Evolutionary conservation across 768 basidiomycete species (phyloP).

Genomic region (Ephemerocybe angulata): DNA sequence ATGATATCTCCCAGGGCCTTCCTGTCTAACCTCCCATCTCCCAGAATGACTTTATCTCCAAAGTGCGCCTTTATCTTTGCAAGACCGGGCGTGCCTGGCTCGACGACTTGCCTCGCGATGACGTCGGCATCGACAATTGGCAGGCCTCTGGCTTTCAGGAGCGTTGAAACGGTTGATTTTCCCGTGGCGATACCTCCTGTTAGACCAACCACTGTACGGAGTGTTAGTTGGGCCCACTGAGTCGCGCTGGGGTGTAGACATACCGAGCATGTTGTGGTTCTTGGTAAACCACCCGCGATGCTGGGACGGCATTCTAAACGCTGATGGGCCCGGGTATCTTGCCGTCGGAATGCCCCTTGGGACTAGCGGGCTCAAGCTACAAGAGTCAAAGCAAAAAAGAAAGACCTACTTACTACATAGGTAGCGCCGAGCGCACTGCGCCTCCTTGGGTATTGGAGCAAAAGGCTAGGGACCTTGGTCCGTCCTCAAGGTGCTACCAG

Average conservation of each 20-base stretch:
- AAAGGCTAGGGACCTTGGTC: too few relatives aligned
- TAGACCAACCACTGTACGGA: constrained; percentile 76
- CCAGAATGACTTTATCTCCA: constrained; percentile 61
- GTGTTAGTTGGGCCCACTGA: not conserved
- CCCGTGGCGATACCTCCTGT: constrained; percentile 97
- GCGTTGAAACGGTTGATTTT: constrained; percentile 85
- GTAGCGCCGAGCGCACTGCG: too few relatives aligned
- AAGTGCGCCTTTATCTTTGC: constrained; percentile 64
- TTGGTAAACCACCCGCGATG: too few relatives aligned
- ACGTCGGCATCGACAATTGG: constrained; percentile 94
- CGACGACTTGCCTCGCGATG: constrained; percentile 80
- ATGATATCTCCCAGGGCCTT: constrained; percentile 80
- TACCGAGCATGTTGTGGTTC: not conserved
- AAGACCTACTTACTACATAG: too few relatives aligned
- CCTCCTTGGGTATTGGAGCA: not conserved
- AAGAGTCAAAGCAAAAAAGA: too few relatives aligned
- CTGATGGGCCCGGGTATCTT: too few relatives aligned
- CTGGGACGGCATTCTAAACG: too few relatives aligned
- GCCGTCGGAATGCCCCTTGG: too few relatives aligned
- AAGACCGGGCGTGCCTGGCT: constrained; percentile 76
- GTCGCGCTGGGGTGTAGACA: not conserved
- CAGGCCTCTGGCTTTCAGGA: constrained; percentile 61
- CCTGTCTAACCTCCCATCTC: constrained; percentile 75
- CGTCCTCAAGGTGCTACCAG: constrained; percentile 15
- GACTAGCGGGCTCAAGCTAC: too few relatives aligned